phyloP scores from a whole-genome alignment of 306 rosid species.

The Fragaria vesca region DNA sequence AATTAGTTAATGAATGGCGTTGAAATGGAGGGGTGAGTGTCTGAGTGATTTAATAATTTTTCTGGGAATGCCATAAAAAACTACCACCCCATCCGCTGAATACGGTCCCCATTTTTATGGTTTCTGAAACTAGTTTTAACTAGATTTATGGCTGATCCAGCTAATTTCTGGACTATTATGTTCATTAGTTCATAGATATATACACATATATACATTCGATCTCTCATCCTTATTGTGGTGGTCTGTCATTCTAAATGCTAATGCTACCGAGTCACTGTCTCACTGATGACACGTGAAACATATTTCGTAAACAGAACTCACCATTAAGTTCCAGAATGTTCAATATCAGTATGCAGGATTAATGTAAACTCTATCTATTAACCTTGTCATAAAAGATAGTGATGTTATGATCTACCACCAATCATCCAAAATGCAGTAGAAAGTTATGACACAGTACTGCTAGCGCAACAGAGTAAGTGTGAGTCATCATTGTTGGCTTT shows the following conservation, averaged over 20 bases:
- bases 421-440: not conserved
- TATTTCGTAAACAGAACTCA: not conserved
- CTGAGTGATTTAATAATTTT: not conserved
- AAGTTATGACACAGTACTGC: not conserved
- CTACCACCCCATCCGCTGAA: constrained; percentile 3
- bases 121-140: constrained; percentile 10
- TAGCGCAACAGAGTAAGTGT: not conserved
- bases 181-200: not conserved
- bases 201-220: too few species aligned
- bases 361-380: not conserved
- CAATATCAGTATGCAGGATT: not conserved
- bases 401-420: not conserved
- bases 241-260: not conserved
- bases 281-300: not conserved
- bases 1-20: not conserved
- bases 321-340: not conserved
- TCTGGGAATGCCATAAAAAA: not conserved
- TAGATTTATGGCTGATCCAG: constrained; percentile 10
- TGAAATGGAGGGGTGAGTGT: not conserved
- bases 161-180: not conserved
- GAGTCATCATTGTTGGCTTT: not conserved
- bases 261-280: not conserved
- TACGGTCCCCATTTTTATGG: constrained; percentile 13
- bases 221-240: not conserved
- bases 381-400: not conserved